A percentile compares a stretch with the other conserved stretches of the same genome.
Conservation (phyloP, 176 grass and related monocot species). For the maize (Zea mays) region Zm-B73-REFERENCE-NAM-5.0 NC_050105.1:126084001-126084500, state of each 20-base stretch:
- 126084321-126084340: not conserved
- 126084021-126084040: too few relatives aligned
- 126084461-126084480: slow-evolving; percentile 26
- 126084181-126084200: not conserved
- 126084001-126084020: too few relatives aligned
- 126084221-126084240: too few relatives aligned
- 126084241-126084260: not conserved
- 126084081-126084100: not conserved
- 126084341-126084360: not conserved
- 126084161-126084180: not conserved
- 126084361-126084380: not conserved
- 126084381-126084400: slow-evolving; percentile 16
- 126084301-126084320: not conserved
- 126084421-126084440: slow-evolving; percentile 30
- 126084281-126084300: not conserved
- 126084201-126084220: not conserved
- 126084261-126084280: not conserved
- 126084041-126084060: too few relatives aligned
- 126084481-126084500: slow-evolving; percentile 32
- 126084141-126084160: not conserved
- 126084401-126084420: slow-evolving; percentile 15
- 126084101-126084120: not conserved
- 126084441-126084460: slow-evolving; percentile 23
- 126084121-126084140: not conserved
- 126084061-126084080: too few relatives aligned